A percentile compares a stretch with the other conserved stretches of the same genome.
phyloP scores from a whole-genome alignment of 148 eudicot genomes.

The Chenopodium formosanum region DNA sequence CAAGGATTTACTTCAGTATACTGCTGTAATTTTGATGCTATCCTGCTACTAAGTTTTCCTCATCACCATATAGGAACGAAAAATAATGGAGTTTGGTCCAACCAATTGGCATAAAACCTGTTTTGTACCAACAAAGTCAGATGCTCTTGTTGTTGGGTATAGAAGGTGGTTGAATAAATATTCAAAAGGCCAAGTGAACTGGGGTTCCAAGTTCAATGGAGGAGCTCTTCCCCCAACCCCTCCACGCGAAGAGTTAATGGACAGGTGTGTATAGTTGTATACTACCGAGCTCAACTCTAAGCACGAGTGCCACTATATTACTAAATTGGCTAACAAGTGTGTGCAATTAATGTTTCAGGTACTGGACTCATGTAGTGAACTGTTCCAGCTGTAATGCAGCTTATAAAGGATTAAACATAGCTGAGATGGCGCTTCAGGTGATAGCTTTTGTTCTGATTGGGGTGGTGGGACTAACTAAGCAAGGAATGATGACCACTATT shows the following conservation, averaged over 20 bases:
- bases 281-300: background rate
- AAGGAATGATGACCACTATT: conserved; percentile 35
- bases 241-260: conserved; percentile 70
- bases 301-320: background rate
- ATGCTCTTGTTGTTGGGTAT: conserved; percentile 56
- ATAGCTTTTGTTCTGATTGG: conserved; percentile 51
- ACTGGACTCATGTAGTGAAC: conserved; percentile 74
- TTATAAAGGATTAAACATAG: conserved; percentile 48
- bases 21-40: too few relatives aligned
- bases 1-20: background rate
- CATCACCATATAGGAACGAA: conserved; percentile 46
- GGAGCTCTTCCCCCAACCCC: conserved; percentile 67
- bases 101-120: conserved; percentile 79
- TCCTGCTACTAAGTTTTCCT: background rate
- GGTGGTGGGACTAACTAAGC: conserved; percentile 52
- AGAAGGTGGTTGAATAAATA: conserved; percentile 81
- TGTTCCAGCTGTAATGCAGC: conserved; percentile 73
- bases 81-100: conserved; percentile 56
- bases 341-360: conserved; percentile 39
- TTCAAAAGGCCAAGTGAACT: conserved; percentile 57
- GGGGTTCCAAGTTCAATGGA: conserved; percentile 56
- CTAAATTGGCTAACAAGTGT: conserved; percentile 27
- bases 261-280: conserved; percentile 45
- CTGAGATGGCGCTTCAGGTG: conserved; percentile 52
- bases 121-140: conserved; percentile 78